A percentile compares a stretch with the other conserved stretches of the same genome.
These are phyloP conservation scores for Conticribra guillardii DNA, from an alignment of 108 stramenopile species.

Conservation along the genomic window DNA sequence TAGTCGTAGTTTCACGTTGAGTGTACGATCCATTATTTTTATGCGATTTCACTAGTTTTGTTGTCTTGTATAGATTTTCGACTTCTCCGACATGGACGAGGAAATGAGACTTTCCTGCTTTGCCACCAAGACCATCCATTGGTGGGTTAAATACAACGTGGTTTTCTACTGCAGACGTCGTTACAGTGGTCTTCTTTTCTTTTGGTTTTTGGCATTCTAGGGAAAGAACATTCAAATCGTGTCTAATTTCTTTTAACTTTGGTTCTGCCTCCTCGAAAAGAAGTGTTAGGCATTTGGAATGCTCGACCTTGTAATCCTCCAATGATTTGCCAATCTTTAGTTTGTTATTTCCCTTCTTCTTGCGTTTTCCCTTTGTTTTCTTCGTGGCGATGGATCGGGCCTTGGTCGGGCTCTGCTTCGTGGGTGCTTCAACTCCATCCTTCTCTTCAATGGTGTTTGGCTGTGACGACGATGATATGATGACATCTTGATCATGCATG, in stretches of 20 bases:
- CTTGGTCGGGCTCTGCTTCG: not conserved
- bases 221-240: constrained; percentile 1
- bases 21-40: no score
- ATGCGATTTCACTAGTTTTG: not conserved
- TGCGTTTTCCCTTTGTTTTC: not conserved
- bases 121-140: constrained; percentile 9
- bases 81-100: constrained; percentile 8
- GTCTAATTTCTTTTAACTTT: constrained; percentile 17
- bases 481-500: constrained; percentile 6
- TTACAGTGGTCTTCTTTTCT: not conserved
- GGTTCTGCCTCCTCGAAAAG: constrained; percentile 10
- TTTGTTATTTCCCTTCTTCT: not conserved
- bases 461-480: not conserved
- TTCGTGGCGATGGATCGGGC: not conserved
- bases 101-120: constrained; percentile 18
- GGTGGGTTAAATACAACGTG: not conserved
- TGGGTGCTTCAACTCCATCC: no score
- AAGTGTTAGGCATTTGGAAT: not conserved
- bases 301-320: constrained; percentile 1
- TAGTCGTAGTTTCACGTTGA: not conserved
- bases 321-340: not conserved
- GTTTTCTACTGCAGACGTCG: not conserved
- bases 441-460: no score
- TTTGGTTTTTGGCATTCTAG: constrained; percentile 4
- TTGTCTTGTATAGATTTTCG: constrained; percentile 19